These are phyloP conservation scores for Inga laurina DNA, from an alignment of 306 rosid genomes.

Conservation along the genomic window DNA sequence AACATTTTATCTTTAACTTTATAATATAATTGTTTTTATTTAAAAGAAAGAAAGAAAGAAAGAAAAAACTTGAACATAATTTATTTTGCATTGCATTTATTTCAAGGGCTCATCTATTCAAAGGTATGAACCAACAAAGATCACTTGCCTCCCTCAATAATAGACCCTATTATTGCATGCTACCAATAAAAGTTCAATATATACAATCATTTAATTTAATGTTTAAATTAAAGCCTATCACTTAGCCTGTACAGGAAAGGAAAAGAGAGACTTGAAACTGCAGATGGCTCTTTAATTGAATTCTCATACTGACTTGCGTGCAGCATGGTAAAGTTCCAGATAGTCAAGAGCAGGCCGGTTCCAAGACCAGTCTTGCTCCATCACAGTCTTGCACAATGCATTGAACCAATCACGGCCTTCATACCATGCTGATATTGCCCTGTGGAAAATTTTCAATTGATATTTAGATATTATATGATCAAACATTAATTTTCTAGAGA, in stretches of 20 bases:
- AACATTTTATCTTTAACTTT: too few species aligned
- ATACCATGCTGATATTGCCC: slow-evolving; percentile 93
- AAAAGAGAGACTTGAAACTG: slow-evolving; percentile 9
- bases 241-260: slow-evolving; percentile 52
- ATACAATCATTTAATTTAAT: slow-evolving; percentile 25
- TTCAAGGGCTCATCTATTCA: background rate
- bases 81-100: background rate
- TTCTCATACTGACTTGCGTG: slow-evolving; percentile 50
- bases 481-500: background rate
- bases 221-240: slow-evolving; percentile 21
- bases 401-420: slow-evolving; percentile 79
- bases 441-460: slow-evolving; percentile 32
- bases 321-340: slow-evolving; percentile 94
- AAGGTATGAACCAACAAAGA: background rate
- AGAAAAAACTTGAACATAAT: background rate
- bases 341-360: slow-evolving; percentile 94
- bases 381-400: slow-evolving; percentile 78
- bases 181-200: slow-evolving; percentile 33
- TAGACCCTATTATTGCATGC: slow-evolving; percentile 42
- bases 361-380: slow-evolving; percentile 99
- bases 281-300: slow-evolving; percentile 9
- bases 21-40: too few species aligned
- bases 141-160: background rate
- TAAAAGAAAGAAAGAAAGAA: too few species aligned
- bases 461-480: background rate